Base-by-base conservation (phyloP, 371 early-diverging fungal genomes). In the Chytridium lagenaria region DNA sequence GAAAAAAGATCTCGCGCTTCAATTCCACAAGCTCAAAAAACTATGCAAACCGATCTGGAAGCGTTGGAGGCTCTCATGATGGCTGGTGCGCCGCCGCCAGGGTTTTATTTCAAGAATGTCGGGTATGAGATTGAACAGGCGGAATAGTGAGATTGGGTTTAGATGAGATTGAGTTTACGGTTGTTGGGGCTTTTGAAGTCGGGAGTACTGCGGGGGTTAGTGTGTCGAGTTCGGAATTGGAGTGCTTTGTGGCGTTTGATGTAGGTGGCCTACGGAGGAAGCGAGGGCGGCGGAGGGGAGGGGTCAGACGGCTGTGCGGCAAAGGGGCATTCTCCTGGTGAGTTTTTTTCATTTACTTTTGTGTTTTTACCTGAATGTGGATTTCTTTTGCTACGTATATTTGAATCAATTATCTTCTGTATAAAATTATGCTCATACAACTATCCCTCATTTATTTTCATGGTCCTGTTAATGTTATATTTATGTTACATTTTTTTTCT, bases 221-320 rank as follows among this genome's bases (percentile, higher is more conserved):
- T n/a, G 61, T 61, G 36, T 30, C 61, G 23, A 33, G 34, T 3
- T 72, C 40, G 7, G 84, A 88, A 5, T 71, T 93, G 19, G 90
- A 90, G 7, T 85, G 89, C 1, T 89, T 83, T 78, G 92, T 92
- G 0, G 68, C 77, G 0, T 94, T 85, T 84, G 92, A 94, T 77
- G 69, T 92, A 19, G 88, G n/a, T 93, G 93, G 93, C 93, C 92
- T 2, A 84, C 87, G 0, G 90, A 90, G 68, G 86, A 83, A 84
- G 36, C 85, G 86, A 40, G 75, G 77, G 1, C 76, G 78, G 38
- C 67, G 16, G 80, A 80, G 50, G 90, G 87, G 28, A 91, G 90
- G 72, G 93, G 93, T 0, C 89, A 91, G 69, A 92, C 93, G 0
- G 77, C 81, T 1, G 84, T 0, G 83, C 87, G 5, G 74, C 81